Conservation (phyloP, 2,329 filamentous ascomycete species). For the Aureobasidium leucospermi region DNA sequence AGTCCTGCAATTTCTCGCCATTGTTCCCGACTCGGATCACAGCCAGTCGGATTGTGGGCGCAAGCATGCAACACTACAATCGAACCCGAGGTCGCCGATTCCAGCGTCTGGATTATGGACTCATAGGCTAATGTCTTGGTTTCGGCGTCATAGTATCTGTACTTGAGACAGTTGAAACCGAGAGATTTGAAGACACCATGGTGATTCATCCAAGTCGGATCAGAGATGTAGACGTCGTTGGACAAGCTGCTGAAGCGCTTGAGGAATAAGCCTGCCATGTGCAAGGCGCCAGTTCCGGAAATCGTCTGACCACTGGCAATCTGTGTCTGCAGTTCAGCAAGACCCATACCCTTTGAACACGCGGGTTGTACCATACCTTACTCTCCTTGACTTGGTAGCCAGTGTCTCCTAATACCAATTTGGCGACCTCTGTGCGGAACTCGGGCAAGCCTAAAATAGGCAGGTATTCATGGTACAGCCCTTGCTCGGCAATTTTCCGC, state of each 20-base stretch:
- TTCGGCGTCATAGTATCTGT: constrained; percentile 37
- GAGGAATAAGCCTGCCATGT: constrained; percentile 30
- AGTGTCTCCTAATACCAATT: background rate
- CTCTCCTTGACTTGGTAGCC: background rate
- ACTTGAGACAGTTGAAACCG: constrained; percentile 27
- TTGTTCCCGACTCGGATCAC: constrained; percentile 31
- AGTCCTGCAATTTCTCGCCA: constrained; percentile 26
- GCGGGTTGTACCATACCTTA: background rate
- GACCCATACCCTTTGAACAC: too few species aligned
- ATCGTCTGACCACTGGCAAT: constrained; percentile 31
- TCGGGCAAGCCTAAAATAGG: background rate
- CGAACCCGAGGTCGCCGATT: constrained; percentile 56
- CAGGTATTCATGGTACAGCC: background rate
- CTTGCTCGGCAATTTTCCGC: background rate
- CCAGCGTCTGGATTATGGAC: constrained; percentile 81
- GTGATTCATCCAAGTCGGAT: constrained; percentile 39
- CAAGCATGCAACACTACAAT: constrained; percentile 36
- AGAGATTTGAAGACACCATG: constrained; percentile 29
- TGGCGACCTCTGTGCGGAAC: background rate
- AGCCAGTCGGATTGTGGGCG: constrained; percentile 39
- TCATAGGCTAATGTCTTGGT: constrained; percentile 88
- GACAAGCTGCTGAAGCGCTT: constrained; percentile 20
- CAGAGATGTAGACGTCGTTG: constrained; percentile 32
- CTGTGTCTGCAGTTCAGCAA: background rate
- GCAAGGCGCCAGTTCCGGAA: constrained; percentile 36